Conservation (phyloP, 345 rosid genomes). For the Citrus australasica region DNA sequence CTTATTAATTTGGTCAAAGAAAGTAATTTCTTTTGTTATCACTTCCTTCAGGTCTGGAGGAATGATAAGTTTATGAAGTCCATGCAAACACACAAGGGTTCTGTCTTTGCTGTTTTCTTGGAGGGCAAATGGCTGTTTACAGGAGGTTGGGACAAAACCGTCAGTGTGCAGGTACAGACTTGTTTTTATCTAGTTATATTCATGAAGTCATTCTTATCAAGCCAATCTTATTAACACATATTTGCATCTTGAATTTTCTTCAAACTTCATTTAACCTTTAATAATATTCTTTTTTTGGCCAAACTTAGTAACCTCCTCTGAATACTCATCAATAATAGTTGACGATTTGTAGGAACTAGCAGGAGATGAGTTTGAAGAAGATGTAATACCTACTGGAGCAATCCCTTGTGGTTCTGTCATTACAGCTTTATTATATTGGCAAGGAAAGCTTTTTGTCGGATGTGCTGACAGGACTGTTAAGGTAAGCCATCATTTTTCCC, state of each 20-base stretch:
- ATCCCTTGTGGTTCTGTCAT: slow-evolving; percentile 60
- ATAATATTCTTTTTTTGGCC: not conserved
- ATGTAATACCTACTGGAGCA: slow-evolving; percentile 57
- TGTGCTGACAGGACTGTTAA: slow-evolving; percentile 57
- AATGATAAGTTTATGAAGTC: slow-evolving; percentile 57
- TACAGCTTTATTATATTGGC: slow-evolving; percentile 59
- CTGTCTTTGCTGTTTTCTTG: slow-evolving; percentile 52
- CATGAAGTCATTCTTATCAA: not conserved
- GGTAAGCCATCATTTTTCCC: slow-evolving; percentile 33
- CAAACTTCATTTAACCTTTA: not conserved
- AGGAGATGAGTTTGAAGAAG: slow-evolving; percentile 60
- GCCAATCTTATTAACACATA: not conserved
- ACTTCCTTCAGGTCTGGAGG: slow-evolving; percentile 64
- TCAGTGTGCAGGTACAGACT: slow-evolving; percentile 55
- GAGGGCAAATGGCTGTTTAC: slow-evolving; percentile 65
- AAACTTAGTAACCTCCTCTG: too few relatives aligned
- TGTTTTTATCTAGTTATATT: not conserved
- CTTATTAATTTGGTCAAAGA: not conserved
- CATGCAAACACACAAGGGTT: slow-evolving; percentile 49
- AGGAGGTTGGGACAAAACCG: slow-evolving; percentile 87
- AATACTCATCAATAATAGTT: too few relatives aligned
- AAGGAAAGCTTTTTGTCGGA: slow-evolving; percentile 86
- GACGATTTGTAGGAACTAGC: slow-evolving; percentile 54
- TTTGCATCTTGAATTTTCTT: not conserved
- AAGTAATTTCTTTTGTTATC: slow-evolving; percentile 5